Percentiles rank a stretch among this genome's conserved stretches.
phyloP scores from a whole-genome alignment of 495 filamentous ascomycete species.

The Elasticomyces elasticus region DNA sequence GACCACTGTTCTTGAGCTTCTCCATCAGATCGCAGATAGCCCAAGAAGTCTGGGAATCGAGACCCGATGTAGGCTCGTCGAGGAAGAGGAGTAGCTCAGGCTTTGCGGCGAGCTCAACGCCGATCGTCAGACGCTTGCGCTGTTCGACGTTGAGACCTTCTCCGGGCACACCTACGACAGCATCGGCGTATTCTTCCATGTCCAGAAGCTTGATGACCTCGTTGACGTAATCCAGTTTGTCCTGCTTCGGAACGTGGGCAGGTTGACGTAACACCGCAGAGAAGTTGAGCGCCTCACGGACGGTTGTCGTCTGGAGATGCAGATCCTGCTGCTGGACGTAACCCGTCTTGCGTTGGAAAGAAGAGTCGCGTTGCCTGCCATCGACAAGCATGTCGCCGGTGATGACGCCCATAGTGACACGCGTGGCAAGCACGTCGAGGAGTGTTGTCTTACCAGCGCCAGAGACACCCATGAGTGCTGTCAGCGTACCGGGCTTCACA shows the following conservation, averaged over 20 bases:
- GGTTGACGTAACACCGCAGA: constrained; percentile 79
- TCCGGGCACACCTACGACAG: constrained; percentile 75
- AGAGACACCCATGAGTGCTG: constrained; percentile 75
- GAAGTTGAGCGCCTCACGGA: constrained; percentile 76
- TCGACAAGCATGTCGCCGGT: constrained; percentile 80
- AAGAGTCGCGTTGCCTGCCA: constrained; percentile 60
- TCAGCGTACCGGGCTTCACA: constrained; percentile 84
- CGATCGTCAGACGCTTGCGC: constrained; percentile 33
- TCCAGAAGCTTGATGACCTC: constrained; percentile 83
- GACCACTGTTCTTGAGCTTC: constrained; percentile 25
- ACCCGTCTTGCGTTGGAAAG: constrained; percentile 87
- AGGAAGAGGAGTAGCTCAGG: constrained; percentile 29
- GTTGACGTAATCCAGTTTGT: constrained; percentile 81
- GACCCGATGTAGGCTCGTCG: constrained; percentile 31
- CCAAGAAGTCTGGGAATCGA: constrained; percentile 28
- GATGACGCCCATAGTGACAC: constrained; percentile 79
- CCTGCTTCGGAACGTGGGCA: constrained; percentile 50
- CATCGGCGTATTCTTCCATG: constrained; percentile 81
- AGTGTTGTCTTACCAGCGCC: constrained; percentile 67
- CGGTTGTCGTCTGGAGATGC: constrained; percentile 75
- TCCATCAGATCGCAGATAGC: constrained; percentile 23
- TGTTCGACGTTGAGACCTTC: constrained; percentile 89
- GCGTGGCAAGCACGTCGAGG: constrained; percentile 61
- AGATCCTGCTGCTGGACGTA: constrained; percentile 97
- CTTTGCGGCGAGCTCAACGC: constrained; percentile 28